phyloP scores from a whole-genome alignment of 2,329 filamentous ascomycete genomes.

The Akanthomyces lecanii region DNA sequence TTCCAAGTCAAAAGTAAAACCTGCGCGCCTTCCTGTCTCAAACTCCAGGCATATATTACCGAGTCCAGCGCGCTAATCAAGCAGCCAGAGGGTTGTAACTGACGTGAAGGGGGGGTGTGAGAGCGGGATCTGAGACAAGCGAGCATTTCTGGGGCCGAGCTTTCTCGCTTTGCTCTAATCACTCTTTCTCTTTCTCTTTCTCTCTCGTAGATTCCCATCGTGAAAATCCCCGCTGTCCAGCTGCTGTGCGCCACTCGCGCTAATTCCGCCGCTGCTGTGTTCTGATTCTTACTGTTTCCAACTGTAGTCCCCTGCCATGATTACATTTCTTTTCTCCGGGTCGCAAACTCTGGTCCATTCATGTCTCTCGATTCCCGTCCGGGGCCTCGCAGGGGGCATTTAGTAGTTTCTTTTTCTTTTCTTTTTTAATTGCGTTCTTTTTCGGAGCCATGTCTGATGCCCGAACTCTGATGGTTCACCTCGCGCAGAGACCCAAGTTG shows the following conservation, averaged over 20 bases:
- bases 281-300: not conserved
- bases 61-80: not conserved
- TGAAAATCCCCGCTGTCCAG: not conserved
- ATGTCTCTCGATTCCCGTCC: conserved; percentile 9
- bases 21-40: not conserved
- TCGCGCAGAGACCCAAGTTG: not conserved
- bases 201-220: not conserved
- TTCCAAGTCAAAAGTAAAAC: conserved; percentile 8
- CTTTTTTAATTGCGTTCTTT: not conserved
- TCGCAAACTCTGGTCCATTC: not conserved
- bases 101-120: not conserved
- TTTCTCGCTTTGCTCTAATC: not conserved
- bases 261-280: not conserved
- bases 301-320: not conserved
- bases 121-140: conserved; percentile 8
- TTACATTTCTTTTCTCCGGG: not conserved
- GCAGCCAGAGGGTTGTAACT: too few species aligned
- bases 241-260: conserved; percentile 1
- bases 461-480: too few species aligned
- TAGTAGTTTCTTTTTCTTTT: not conserved
- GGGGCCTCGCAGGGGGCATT: too few species aligned
- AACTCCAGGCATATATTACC: not conserved
- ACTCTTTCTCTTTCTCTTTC: not conserved
- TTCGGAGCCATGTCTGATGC: not conserved
- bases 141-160: not conserved